Percentiles rank a stretch among this genome's conserved stretches.
These are phyloP conservation scores for Ascochyta fabae DNA, from an alignment of 2,329 filamentous ascomycete genomes.

Conservation along the genomic window DNA sequence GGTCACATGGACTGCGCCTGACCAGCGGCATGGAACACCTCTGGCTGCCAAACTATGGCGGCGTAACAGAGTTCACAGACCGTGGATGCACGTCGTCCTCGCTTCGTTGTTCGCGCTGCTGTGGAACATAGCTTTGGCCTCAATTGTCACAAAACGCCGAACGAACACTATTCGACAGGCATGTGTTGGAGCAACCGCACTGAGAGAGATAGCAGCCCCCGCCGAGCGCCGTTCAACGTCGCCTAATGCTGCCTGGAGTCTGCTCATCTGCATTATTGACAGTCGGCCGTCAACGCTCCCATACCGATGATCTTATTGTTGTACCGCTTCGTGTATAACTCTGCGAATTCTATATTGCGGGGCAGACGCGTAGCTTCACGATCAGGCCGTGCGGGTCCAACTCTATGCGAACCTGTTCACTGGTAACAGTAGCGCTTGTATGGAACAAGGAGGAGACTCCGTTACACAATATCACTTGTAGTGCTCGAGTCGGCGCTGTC, in stretches of 20 bases:
- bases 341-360: constrained; percentile 41
- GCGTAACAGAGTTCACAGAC: background rate
- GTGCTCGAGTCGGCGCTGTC: constrained; percentile 13
- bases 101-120: background rate
- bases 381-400: constrained; percentile 13
- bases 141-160: constrained; percentile 18
- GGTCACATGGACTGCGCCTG: constrained; percentile 16
- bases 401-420: constrained; percentile 31
- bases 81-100: background rate
- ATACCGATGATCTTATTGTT: constrained; percentile 6
- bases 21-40: constrained; percentile 4
- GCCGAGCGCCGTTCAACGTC: constrained; percentile 2
- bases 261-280: constrained; percentile 17
- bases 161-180: background rate
- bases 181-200: background rate
- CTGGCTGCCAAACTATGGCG: background rate
- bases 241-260: constrained; percentile 1
- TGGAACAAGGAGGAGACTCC: constrained; percentile 30
- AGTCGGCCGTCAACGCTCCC: constrained; percentile 6
- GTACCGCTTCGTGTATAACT: constrained; percentile 1
- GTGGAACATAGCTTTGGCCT: constrained; percentile 21
- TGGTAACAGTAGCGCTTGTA: constrained; percentile 27
- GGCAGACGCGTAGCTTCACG: constrained; percentile 30
- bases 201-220: background rate
- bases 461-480: constrained; percentile 16